Conservation (phyloP, 1,284 basidiomycete species). For the Austroboletus niveus region DNA sequence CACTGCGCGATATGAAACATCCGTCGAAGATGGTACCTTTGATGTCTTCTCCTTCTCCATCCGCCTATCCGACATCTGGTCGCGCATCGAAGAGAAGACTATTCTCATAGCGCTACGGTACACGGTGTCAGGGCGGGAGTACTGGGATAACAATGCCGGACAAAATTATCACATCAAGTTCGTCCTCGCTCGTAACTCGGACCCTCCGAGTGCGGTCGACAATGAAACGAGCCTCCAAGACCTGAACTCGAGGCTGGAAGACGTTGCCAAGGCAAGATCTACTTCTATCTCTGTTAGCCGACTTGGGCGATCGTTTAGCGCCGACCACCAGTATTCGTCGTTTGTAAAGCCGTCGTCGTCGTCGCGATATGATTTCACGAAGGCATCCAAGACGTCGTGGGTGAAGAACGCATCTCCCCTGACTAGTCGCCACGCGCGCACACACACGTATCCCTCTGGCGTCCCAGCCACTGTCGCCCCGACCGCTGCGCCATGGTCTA, state of each 20-base stretch:
- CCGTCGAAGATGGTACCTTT: constrained; percentile 52
- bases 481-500: constrained; percentile 38
- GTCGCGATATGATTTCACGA: constrained; percentile 55
- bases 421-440: constrained; percentile 31
- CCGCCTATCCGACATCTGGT: constrained; percentile 59
- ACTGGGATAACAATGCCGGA: constrained; percentile 92
- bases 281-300: constrained; percentile 23
- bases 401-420: constrained; percentile 24
- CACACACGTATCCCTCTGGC: constrained; percentile 38
- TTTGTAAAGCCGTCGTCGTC: constrained; percentile 37
- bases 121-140: constrained; percentile 64
- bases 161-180: constrained; percentile 79
- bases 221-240: constrained; percentile 38
- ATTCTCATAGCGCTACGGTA: constrained; percentile 84
- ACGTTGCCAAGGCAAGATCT: constrained; percentile 46
- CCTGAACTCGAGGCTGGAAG: constrained; percentile 55
- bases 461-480: constrained; percentile 19
- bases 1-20: constrained; percentile 73
- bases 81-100: constrained; percentile 82
- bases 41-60: constrained; percentile 74
- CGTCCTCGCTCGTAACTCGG: constrained; percentile 25
- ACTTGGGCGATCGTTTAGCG: constrained; percentile 22
- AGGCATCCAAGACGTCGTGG: constrained; percentile 49
- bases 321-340: constrained; percentile 22
- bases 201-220: constrained; percentile 17